Evolutionary conservation across 495 filamentous ascomycete genomes (phyloP), one percentile per base, ranked within the genome.

Genomic region (Xylaria longipes): DNA sequence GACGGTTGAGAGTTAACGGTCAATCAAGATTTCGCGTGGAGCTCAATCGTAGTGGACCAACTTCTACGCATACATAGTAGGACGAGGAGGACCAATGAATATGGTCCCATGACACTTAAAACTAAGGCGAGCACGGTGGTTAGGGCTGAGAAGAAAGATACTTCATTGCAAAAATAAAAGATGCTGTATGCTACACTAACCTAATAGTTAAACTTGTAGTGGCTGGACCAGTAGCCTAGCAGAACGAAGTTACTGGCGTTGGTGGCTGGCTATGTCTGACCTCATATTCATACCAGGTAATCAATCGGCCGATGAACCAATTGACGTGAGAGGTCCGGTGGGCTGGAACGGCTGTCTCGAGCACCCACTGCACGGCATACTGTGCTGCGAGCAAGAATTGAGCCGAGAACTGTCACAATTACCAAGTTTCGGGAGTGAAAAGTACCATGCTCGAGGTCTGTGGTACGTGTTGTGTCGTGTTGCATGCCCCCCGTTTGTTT

Each of bases 341-440:
- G 46, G 35, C 29, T 56, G 65, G 65, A 22, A 67, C 48, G 48
- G 31, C 33, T 56, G 29, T 17, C 63, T 39, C 63, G 37, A 66
- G 27, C 65, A n/a, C 31, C 33, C 5, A 39, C 48, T 65, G 50
- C 50, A 27, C 17, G 25, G 50, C 11, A 29, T 14, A 66, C 45
- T 67, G 64, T 35, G 48, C 15, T 25, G 50, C 29, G 8, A 45
- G 5, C 52, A 35, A 61, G 66, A 46, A 60, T 60, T 58, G 39
- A 69, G 56, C 67, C 56, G 56, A 61, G 56, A 69, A 37, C 54
- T 69, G 67, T 61, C 35, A 48, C 39, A 60, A 68, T 29, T 58
- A 33, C 52, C 52, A 45, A 52, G 65, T 58, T 43, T 68, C 39
- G 52, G 66, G 54, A 39, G 27, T 37, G 35, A 35, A n/a, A 61